Evolutionary conservation across 2,329 filamentous ascomycete genomes (phyloP).

Genomic region (Alternaria sp.): DNA sequence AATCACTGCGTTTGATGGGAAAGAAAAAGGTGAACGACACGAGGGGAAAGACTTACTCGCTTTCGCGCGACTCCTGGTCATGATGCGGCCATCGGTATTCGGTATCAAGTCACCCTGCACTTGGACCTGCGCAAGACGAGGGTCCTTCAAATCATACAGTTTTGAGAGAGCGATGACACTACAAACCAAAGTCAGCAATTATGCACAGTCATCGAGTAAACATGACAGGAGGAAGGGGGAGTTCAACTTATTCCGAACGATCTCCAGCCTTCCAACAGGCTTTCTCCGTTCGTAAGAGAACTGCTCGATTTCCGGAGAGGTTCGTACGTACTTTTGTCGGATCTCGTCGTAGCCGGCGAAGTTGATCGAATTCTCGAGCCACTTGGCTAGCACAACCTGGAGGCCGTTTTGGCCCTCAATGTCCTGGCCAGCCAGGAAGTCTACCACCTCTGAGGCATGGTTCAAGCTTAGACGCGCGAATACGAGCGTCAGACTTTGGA

Average conservation of each 20-base stretch:
- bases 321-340: constrained; percentile 79
- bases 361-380: constrained; percentile 95
- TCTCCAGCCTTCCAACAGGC: not conserved
- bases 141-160: constrained; percentile 84
- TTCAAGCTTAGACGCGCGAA: constrained; percentile 89
- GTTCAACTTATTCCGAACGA: constrained; percentile 5
- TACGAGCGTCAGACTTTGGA: constrained; percentile 93
- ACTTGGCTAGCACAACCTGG: constrained; percentile 88
- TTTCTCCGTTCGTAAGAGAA: not conserved
- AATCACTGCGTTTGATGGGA: not conserved
- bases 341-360: constrained; percentile 99
- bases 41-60: too few relatives aligned
- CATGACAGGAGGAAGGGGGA: not conserved
- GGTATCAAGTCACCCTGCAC: constrained; percentile 92
- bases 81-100: constrained; percentile 75
- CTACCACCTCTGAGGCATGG: constrained; percentile 85
- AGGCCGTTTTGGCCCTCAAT: constrained; percentile 83
- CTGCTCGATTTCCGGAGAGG: not conserved
- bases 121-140: constrained; percentile 75
- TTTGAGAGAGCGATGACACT: constrained; percentile 93
- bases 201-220: not conserved
- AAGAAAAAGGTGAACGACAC: too few relatives aligned
- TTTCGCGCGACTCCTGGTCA: constrained; percentile 90
- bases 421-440: constrained; percentile 85
- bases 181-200: constrained; percentile 18